phyloP scores from a whole-genome alignment of 495 filamentous ascomycete genomes.

The Elaphomyces granulatus region DNA sequence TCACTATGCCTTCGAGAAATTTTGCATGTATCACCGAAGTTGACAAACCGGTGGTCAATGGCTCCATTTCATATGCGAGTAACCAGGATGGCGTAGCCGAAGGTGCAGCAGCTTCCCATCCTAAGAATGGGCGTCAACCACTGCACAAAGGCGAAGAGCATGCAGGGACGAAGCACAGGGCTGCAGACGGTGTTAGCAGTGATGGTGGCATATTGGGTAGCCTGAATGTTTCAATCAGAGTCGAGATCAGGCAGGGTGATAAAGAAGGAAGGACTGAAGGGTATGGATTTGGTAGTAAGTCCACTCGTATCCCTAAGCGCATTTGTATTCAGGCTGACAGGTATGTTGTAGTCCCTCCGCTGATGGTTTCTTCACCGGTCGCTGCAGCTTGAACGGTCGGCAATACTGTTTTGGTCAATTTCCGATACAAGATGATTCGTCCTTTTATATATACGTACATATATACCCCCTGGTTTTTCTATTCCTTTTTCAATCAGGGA shows the following conservation, averaged over 20 bases:
- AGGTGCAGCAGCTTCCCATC: conserved; percentile 4
- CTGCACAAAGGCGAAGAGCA: conserved; percentile 47
- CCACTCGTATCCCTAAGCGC: neutral
- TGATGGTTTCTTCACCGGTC: conserved; percentile 6
- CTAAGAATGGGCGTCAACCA: conserved; percentile 49
- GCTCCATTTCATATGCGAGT: conserved; percentile 1
- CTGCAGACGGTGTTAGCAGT: conserved; percentile 38
- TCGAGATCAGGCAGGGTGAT: conserved; percentile 59
- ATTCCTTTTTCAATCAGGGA: neutral
- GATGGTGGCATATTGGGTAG: conserved; percentile 43
- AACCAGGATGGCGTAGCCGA: conserved; percentile 10
- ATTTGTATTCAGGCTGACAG: neutral
- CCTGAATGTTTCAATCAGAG: conserved; percentile 51
- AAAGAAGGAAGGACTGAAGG: conserved; percentile 44
- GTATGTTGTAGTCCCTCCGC: conserved; percentile 15
- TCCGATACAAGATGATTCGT: neutral
- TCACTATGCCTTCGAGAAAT: conserved; percentile 85
- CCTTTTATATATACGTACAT: neutral
- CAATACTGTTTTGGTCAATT: too few relatives aligned
- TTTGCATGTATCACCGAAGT: conserved; percentile 70
- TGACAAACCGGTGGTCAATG: conserved; percentile 18
- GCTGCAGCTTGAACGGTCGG: too few relatives aligned
- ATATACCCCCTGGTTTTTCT: conserved; percentile 1
- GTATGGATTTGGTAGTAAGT: conserved; percentile 51
- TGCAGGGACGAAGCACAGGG: conserved; percentile 50